Evolutionary conservation across 1,284 basidiomycete genomes (phyloP).

Genomic region (Ustilago xerochloae): DNA sequence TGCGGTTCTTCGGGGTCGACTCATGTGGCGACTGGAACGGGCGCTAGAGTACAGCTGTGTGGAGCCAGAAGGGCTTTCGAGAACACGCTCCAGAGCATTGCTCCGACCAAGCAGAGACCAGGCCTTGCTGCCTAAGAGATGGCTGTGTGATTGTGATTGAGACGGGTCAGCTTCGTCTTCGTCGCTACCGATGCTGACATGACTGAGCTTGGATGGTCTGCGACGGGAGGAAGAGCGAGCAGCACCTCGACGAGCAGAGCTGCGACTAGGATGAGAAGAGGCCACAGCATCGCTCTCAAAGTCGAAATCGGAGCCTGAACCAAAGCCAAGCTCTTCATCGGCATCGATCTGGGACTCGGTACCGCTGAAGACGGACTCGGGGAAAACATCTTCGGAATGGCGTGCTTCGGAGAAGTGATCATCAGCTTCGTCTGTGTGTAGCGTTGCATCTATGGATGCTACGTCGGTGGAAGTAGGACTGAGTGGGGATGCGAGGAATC

Average conservation of each 20-base stretch:
- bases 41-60: constrained; percentile 44
- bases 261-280: constrained; percentile 36
- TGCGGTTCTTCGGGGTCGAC: constrained; percentile 2
- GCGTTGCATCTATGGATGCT: constrained; percentile 19
- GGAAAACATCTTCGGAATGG: constrained; percentile 25
- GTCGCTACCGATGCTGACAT: constrained; percentile 28
- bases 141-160: constrained; percentile 14
- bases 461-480: constrained; percentile 32
- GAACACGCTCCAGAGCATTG: constrained; percentile 23
- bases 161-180: constrained; percentile 14
- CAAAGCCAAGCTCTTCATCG: constrained; percentile 48
- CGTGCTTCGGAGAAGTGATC: constrained; percentile 22
- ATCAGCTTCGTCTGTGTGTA: constrained; percentile 12
- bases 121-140: constrained; percentile 34
- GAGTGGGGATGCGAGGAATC: constrained; percentile 33
- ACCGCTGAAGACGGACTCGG: constrained; percentile 33
- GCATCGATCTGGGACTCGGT: constrained; percentile 45
- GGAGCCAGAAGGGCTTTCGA: constrained; percentile 24
- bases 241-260: constrained; percentile 12
- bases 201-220: constrained; percentile 27
- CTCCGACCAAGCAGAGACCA: constrained; percentile 35
- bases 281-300: constrained; percentile 45
- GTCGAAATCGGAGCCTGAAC: constrained; percentile 49
- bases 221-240: constrained; percentile 14
- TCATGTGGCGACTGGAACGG: constrained; percentile 25